A percentile compares a stretch with the other conserved stretches of the same genome.
These are phyloP conservation scores for Pseudogymnoascus sp. DNA, from an alignment of 2,329 filamentous ascomycete genomes.

Conservation along the genomic window DNA sequence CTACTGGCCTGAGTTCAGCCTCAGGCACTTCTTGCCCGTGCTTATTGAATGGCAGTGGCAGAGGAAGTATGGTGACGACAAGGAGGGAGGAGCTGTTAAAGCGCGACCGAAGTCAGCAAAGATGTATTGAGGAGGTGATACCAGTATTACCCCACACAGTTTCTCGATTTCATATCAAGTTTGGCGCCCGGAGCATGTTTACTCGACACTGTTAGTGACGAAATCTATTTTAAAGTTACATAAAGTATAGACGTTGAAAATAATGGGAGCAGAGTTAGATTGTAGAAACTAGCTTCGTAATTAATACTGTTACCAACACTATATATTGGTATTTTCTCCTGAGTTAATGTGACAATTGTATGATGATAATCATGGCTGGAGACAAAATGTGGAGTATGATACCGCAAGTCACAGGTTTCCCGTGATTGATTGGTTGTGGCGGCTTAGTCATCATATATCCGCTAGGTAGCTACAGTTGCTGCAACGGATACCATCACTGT, in stretches of 20 bases:
- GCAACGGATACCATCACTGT: constrained; percentile 6
- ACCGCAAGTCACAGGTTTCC: background rate
- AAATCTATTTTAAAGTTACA: background rate
- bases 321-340: background rate
- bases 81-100: constrained; percentile 12
- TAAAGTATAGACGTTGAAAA: constrained; percentile 1
- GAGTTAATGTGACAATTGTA: background rate
- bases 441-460: constrained; percentile 3
- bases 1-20: constrained; percentile 91
- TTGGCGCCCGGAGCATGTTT: constrained; percentile 1
- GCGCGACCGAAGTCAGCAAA: constrained; percentile 1
- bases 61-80: constrained; percentile 29
- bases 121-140: constrained; percentile 1
- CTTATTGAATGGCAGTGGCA: constrained; percentile 80
- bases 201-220: background rate
- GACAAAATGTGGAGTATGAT: background rate
- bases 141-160: background rate
- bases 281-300: background rate
- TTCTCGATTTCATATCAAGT: constrained; percentile 3
- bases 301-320: background rate
- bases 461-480: constrained; percentile 10
- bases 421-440: constrained; percentile 6
- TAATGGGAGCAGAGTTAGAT: background rate
- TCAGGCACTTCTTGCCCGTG: constrained; percentile 89
- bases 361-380: background rate